Evolutionary conservation across 2,329 filamentous ascomycete genomes (phyloP).

Genomic region (Pestalotiopsis sp.): DNA sequence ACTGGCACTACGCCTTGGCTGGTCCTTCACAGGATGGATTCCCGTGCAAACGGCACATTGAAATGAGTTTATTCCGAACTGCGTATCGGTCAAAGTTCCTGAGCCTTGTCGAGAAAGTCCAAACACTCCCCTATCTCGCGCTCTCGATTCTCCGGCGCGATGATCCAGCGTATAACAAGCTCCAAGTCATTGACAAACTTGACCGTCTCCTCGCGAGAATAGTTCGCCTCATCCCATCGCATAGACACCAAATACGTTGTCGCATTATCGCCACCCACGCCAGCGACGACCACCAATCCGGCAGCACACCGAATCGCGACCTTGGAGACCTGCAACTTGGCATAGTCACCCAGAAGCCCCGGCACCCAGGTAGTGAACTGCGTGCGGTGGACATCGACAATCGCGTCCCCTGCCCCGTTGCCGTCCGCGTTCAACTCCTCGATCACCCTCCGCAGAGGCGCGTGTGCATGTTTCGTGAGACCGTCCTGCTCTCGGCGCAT

Average conservation of each 20-base stretch:
- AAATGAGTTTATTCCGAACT: too few species aligned
- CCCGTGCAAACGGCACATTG: too few species aligned
- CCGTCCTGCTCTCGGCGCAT: not conserved
- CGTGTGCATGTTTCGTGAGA: not conserved
- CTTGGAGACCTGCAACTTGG: not conserved
- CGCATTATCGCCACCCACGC: not conserved
- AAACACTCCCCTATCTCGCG: not conserved
- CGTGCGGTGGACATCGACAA: not conserved
- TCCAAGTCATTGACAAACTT: not conserved
- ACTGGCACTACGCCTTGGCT: too few species aligned
- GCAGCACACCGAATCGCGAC: not conserved
- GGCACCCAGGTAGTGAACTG: not conserved
- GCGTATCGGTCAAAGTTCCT: too few species aligned
- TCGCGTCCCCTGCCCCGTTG: not conserved
- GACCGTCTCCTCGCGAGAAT: conserved; percentile 4
- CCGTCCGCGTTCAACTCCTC: not conserved
- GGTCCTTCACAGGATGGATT: too few species aligned
- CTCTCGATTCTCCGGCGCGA: not conserved
- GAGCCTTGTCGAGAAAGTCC: not conserved
- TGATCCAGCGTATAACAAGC: not conserved
- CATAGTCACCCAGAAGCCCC: not conserved
- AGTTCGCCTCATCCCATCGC: conserved; percentile 11
- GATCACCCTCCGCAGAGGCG: not conserved
- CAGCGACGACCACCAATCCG: conserved; percentile 2
- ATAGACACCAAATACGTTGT: not conserved